Evolutionary conservation across 2,329 filamentous ascomycete genomes (phyloP).

Genomic region (Fusarium nodosum): DNA sequence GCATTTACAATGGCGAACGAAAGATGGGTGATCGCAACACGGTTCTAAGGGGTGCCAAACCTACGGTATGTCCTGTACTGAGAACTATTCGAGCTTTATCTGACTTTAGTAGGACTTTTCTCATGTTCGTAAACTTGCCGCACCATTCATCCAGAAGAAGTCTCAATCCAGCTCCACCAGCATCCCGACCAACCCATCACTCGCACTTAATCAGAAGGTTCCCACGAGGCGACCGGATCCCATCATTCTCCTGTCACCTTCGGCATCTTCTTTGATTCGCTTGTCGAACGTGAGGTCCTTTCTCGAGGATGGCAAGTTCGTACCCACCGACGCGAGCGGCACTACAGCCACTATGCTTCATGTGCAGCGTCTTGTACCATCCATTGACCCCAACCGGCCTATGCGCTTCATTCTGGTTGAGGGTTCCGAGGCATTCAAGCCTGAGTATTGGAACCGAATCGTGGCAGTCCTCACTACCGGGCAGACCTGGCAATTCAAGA

Average conservation of each 20-base stretch:
- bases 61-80: conserved; percentile 72
- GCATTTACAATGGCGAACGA: conserved; percentile 92
- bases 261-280: conserved; percentile 91
- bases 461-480: conserved; percentile 98
- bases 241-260: conserved; percentile 97
- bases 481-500: conserved; percentile 98
- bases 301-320: conserved; percentile 86
- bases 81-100: background rate
- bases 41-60: conserved; percentile 86
- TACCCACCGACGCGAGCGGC: conserved; percentile 78
- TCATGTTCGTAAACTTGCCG: conserved; percentile 87
- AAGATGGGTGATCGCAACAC: conserved; percentile 94
- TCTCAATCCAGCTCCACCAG: conserved; percentile 57
- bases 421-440: conserved; percentile 93
- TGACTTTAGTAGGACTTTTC: conserved; percentile 82
- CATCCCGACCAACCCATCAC: conserved; percentile 59
- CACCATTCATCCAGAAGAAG: conserved; percentile 78
- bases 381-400: conserved; percentile 76
- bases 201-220: conserved; percentile 68
- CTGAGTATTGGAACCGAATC: conserved; percentile 95
- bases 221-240: conserved; percentile 74
- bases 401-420: conserved; percentile 97
- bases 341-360: conserved; percentile 85
- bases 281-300: conserved; percentile 97
- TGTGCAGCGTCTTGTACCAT: conserved; percentile 81